Evolutionary conservation across 352 stramenopile genomes (phyloP).

Genomic region (Phytophthora sansomeana): DNA sequence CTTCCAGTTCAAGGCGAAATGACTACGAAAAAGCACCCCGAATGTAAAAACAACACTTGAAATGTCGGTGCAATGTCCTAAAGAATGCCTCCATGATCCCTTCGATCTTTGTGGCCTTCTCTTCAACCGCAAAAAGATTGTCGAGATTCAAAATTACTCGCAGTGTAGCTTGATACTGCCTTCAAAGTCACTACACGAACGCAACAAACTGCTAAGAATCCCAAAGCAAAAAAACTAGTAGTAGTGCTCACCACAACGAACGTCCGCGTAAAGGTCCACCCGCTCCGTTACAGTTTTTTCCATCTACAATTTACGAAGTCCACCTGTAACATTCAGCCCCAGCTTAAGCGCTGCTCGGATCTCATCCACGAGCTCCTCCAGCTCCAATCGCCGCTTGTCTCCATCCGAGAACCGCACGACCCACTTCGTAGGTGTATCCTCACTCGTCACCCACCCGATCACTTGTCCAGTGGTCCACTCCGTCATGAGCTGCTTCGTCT

Average conservation of each 20-base stretch:
- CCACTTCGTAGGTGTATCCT: slow-evolving; percentile 25
- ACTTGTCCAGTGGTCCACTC: slow-evolving; percentile 40
- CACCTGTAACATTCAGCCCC: slow-evolving; percentile 29
- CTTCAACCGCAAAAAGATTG: no score
- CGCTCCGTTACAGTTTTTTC: no score
- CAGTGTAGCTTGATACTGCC: no score
- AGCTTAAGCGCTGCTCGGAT: slow-evolving; percentile 18
- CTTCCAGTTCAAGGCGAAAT: no score
- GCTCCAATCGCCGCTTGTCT: slow-evolving; percentile 16
- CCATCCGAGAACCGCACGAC: slow-evolving; percentile 32
- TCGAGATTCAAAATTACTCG: no score
- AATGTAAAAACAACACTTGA: no score
- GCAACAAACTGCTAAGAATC: no score
- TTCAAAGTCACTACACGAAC: no score
- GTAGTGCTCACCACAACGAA: background rate
- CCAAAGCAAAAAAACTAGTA: background rate
- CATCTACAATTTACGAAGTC: slow-evolving; percentile 8
- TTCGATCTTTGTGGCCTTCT: no score
- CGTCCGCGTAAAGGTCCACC: background rate
- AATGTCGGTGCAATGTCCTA: no score
- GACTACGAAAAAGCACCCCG: no score
- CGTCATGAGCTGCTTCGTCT: slow-evolving; percentile 20
- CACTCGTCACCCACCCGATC: slow-evolving; percentile 26
- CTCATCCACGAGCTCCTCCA: slow-evolving; percentile 37
- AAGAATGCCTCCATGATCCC: no score